Base-by-base conservation (phyloP, 495 filamentous ascomycete genomes). In the Xylaria sp. region DNA sequence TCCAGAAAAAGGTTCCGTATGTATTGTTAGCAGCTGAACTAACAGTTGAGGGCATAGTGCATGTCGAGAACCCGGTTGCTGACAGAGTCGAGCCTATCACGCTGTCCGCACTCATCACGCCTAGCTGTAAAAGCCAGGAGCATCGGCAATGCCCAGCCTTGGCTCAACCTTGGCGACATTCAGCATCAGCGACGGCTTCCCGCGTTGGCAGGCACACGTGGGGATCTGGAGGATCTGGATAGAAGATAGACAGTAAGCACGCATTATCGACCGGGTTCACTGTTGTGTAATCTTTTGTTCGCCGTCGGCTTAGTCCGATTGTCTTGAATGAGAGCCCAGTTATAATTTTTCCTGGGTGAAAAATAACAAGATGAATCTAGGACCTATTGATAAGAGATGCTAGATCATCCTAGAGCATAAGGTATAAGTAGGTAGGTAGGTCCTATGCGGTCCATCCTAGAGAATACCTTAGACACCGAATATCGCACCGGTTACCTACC, bases 91-190 rank as follows among this genome's bases (percentile, higher is more conserved):
- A 46, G 19, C 61, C 41, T 63, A 63, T 63, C 61, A 46, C 41
- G 40, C 19, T 63, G 61, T 46, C 17, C 5, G 24, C 41, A 46
- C 3, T 3, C n/a, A 44, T 46, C 61, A 46, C 35, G 61, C 21
- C 41, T 63, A 29, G 35, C 61, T 17, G 19, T 3, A 63, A 63
- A 31, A 33, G 41, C n/a, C 61, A 63, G 61, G 41, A 63, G 58
- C 58, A 41, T 64, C 21, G 41, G 26, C 29, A 46, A 64, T 64
- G 40, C 41, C 61, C 44, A 24, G 50, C 21, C 50, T 53, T 53
- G 50, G 50, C 44, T 5, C 44, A 66, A 46, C 26, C 44, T 66
- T 66, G 63, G 63, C 41, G 29, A 40, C 17, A 11, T 11, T 14
- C 26, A 40, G 43, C 8, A 43, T 43, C 57, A 61, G 21, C n/a